Base-by-base conservation (phyloP, 371 early-diverging fungal species). In the Mortierella polycephala region DNA sequence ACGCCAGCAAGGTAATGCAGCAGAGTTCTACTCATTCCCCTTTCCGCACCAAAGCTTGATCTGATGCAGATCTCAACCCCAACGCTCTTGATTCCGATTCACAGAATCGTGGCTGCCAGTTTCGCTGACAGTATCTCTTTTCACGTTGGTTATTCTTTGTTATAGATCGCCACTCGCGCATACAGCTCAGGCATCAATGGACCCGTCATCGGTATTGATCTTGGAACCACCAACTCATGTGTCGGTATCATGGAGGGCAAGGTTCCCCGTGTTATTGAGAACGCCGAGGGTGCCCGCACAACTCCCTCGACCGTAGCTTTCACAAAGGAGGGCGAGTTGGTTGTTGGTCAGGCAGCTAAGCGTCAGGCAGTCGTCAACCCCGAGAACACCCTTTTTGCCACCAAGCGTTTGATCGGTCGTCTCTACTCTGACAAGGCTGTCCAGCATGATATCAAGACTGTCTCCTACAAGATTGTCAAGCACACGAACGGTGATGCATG, bases 181-280 rank as follows among this genome's bases (percentile, higher is more conserved):
- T 79, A 84, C 69, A 93, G 91, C 84, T 85, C 86, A 81, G 93
- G 91, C 83, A 92, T 95, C 55, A 91, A 92, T 60, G 98, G 98
- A 52, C 89, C 90, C 64, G 96, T 97, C 58, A 96, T 99, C 74
- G 99, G 99, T 84, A 98, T 99, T 74, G 99, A 99, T 89, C 89
- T 99, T 73, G 99, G 99, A 71, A 99, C 99, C 57, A 99, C 99
- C 74, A 99, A 99, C 92, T 98, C 99, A 14, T 99, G 99, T 82
- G 98, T 98, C 40, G 92, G 98, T 57, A 92, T 99, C 51, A 96
- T 99, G 94, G 98, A 98, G 85, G 97, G 99, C 73, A 97, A 97
- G 79, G 91, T 85, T 67, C 97, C 99, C 50, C 88, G 94, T 66
- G 98, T 99, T 49, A 95, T 99, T 84, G 97, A 96, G 84, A 99